These are phyloP conservation scores for Aspergillus jensenii DNA, from an alignment of 2,329 filamentous ascomycete genomes.

Conservation along the genomic window DNA sequence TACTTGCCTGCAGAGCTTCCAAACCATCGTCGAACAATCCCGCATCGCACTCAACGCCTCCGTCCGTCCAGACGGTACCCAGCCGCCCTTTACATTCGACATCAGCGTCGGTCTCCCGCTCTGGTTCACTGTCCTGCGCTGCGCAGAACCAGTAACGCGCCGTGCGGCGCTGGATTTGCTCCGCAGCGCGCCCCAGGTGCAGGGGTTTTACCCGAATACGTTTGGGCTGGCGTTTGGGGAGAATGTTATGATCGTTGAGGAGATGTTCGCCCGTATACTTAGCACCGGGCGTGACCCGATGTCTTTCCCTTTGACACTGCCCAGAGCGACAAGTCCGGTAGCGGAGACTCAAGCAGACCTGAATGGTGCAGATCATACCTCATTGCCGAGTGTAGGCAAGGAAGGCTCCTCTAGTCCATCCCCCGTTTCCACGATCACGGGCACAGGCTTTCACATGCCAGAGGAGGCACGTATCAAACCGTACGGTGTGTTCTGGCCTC, in stretches of 20 bases:
- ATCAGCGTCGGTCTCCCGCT: constrained; percentile 29
- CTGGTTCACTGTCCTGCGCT: constrained; percentile 32
- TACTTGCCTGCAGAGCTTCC: constrained; percentile 24
- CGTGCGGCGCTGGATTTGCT: constrained; percentile 30
- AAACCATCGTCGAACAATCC: constrained; percentile 27
- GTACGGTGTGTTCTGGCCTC: constrained; percentile 21
- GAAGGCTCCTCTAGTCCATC: neutral
- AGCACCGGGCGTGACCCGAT: neutral
- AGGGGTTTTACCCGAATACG: constrained; percentile 27
- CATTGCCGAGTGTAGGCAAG: neutral
- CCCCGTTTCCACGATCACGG: neutral
- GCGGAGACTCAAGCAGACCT: no score
- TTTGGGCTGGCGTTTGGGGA: constrained; percentile 15
- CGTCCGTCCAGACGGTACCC: constrained; percentile 22
- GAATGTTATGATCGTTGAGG: constrained; percentile 32
- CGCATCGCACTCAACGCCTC: constrained; percentile 21
- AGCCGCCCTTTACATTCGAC: constrained; percentile 34
- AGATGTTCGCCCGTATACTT: constrained; percentile 18
- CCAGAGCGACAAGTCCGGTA: neutral
- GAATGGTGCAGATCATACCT: neutral
- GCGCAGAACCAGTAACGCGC: constrained; percentile 31
- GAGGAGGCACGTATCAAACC: constrained; percentile 27
- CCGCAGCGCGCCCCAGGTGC: constrained; percentile 21
- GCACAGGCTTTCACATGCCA: neutral
- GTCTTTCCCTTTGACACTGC: neutral